Conservation (phyloP, 805 yeast genomes). For the Phaffomyces antillensis region DNA sequence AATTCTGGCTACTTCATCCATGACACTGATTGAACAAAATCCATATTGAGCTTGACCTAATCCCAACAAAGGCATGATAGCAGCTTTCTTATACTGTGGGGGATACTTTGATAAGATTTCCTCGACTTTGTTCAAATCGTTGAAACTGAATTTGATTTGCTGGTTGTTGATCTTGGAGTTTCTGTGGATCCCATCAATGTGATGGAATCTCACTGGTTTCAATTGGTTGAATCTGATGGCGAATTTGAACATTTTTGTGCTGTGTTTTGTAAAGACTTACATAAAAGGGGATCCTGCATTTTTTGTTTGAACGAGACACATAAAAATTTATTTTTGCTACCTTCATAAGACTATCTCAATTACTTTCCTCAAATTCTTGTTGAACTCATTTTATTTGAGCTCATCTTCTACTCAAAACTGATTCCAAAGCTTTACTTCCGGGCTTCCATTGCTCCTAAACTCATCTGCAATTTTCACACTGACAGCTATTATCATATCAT, state of each 20-base stretch:
- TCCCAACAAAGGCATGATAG: slow-evolving; percentile 81
- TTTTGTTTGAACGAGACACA: too few relatives aligned
- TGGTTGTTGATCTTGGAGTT: slow-evolving; percentile 63
- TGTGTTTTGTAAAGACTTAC: neutral
- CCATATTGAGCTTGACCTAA: slow-evolving; percentile 85
- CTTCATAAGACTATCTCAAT: too few relatives aligned
- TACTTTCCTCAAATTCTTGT: too few relatives aligned
- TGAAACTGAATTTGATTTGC: slow-evolving; percentile 65
- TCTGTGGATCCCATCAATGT: slow-evolving; percentile 50
- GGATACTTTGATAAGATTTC: slow-evolving; percentile 76
- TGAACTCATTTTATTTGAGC: too few relatives aligned
- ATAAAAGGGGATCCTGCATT: too few relatives aligned
- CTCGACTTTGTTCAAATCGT: slow-evolving; percentile 59
- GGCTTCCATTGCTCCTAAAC: too few relatives aligned
- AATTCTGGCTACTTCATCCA: slow-evolving; percentile 82
- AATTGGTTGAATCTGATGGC: neutral
- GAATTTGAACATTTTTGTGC: neutral
- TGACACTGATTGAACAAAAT: slow-evolving; percentile 76
- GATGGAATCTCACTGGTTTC: slow-evolving; percentile 7
- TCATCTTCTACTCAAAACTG: neutral
- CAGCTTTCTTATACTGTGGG: slow-evolving; percentile 78
- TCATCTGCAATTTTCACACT: too few relatives aligned
- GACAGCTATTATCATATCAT: too few relatives aligned
- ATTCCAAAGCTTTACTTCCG: too few relatives aligned
- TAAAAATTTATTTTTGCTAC: too few relatives aligned